phyloP scores from a whole-genome alignment of 2,329 filamentous ascomycete genomes.

The Claviceps digitariae region DNA sequence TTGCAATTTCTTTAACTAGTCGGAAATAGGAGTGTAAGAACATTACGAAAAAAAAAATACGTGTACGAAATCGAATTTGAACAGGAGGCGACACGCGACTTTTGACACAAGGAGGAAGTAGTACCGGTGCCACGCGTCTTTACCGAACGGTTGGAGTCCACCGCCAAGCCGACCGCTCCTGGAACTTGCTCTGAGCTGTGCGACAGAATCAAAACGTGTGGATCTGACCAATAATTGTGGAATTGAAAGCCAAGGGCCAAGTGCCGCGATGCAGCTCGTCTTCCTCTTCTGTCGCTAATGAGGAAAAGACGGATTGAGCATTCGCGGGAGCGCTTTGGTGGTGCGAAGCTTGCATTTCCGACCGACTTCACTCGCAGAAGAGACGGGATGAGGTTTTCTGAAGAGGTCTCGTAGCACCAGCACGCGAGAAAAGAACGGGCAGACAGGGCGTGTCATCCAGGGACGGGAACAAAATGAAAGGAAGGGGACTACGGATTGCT shows the following conservation, averaged over 20 bases:
- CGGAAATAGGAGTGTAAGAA: not conserved
- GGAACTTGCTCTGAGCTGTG: not conserved
- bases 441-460: not conserved
- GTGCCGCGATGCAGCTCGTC: not conserved
- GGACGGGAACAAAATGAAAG: not conserved
- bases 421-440: not conserved
- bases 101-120: not conserved
- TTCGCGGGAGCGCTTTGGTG: not conserved
- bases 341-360: not conserved
- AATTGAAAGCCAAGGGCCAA: not conserved
- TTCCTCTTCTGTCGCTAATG: not conserved
- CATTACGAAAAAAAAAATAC: not conserved
- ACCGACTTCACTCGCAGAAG: not conserved
- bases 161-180: not conserved
- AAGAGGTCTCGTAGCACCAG: not conserved
- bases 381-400: not conserved
- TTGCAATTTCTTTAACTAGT: not conserved
- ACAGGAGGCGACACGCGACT: not conserved
- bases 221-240: not conserved
- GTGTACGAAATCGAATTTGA: not conserved
- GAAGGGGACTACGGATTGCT: not conserved
- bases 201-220: not conserved
- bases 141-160: not conserved
- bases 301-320: too few relatives aligned
- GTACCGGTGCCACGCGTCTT: not conserved